These are phyloP conservation scores for Mycena capillaripes DNA, from an alignment of 768 basidiomycete species.

Conservation along the genomic window DNA sequence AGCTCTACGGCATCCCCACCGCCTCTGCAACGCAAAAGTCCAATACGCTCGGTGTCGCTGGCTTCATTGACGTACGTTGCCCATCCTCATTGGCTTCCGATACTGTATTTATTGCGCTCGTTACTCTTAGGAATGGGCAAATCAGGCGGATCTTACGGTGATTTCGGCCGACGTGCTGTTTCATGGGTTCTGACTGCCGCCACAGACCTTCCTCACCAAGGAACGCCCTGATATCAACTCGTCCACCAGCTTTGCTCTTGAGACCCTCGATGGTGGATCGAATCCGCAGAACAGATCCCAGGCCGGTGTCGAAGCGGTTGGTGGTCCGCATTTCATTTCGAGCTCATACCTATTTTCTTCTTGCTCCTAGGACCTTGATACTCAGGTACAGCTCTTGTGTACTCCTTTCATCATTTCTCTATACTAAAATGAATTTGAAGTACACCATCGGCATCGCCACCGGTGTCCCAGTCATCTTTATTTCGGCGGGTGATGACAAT, in stretches of 20 bases:
- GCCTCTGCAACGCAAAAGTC: slow-evolving; percentile 34
- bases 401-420: slow-evolving; percentile 6
- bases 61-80: slow-evolving; percentile 31
- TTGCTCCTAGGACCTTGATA: slow-evolving; percentile 29
- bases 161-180: background rate
- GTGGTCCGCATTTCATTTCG: slow-evolving; percentile 25
- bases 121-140: background rate
- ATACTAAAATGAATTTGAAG: slow-evolving; percentile 41
- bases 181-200: slow-evolving; percentile 33
- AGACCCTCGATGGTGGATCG: slow-evolving; percentile 41
- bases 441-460: slow-evolving; percentile 53
- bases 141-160: slow-evolving; percentile 10
- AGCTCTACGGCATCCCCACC: slow-evolving; percentile 42
- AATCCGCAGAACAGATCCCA: slow-evolving; percentile 27
- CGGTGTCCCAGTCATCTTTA: slow-evolving; percentile 48
- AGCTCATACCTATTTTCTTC: slow-evolving; percentile 20
- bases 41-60: slow-evolving; percentile 39
- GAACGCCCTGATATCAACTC: slow-evolving; percentile 32
- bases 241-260: slow-evolving; percentile 37
- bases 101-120: too few species aligned
- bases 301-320: slow-evolving; percentile 44
- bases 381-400: background rate
- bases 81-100: background rate
- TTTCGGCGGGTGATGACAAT: slow-evolving; percentile 46
- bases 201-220: slow-evolving; percentile 20